These are phyloP conservation scores for Rhipidocladum racemiflorum DNA, from an alignment of 176 grass and related monocot species.

Conservation along the genomic window DNA sequence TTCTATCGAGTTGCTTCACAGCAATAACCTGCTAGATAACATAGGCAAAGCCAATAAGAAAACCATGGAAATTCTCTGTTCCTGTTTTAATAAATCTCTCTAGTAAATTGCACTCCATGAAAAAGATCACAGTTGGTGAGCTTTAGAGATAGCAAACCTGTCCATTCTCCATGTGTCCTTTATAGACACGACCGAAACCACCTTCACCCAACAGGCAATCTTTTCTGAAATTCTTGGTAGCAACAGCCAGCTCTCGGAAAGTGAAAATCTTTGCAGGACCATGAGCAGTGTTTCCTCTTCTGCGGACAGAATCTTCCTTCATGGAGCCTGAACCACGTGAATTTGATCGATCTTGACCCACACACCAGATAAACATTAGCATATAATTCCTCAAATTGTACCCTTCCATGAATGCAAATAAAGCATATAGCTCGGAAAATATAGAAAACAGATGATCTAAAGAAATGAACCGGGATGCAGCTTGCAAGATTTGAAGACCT, in stretches of 20 bases:
- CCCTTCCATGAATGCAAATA: constrained; percentile 1
- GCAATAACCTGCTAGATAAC: constrained; percentile 63
- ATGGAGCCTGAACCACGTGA: constrained; percentile 39
- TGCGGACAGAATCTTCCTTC: constrained; percentile 56
- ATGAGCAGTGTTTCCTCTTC: constrained; percentile 49
- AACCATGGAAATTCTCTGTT: constrained; percentile 6
- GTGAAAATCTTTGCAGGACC: constrained; percentile 72
- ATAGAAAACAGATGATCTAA: background rate
- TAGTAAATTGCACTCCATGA: constrained; percentile 17
- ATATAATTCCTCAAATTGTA: constrained; percentile 1
- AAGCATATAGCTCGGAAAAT: background rate
- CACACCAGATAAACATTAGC: constrained; percentile 13
- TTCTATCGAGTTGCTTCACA: constrained; percentile 94
- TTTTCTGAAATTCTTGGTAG: constrained; percentile 75
- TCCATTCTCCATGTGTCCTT: constrained; percentile 79
- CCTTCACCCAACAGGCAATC: constrained; percentile 88
- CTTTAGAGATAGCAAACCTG: constrained; percentile 49
- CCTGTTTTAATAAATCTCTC: background rate
- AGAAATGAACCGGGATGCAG: background rate
- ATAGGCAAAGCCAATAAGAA: background rate
- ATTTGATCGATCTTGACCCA: constrained; percentile 39
- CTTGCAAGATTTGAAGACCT: constrained; percentile 14
- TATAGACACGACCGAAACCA: constrained; percentile 81
- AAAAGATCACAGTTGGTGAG: background rate
- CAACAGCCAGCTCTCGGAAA: constrained; percentile 72